Base-by-base conservation (phyloP, 2,329 filamentous ascomycete species). In the Elsinoe fawcettii region DNA sequence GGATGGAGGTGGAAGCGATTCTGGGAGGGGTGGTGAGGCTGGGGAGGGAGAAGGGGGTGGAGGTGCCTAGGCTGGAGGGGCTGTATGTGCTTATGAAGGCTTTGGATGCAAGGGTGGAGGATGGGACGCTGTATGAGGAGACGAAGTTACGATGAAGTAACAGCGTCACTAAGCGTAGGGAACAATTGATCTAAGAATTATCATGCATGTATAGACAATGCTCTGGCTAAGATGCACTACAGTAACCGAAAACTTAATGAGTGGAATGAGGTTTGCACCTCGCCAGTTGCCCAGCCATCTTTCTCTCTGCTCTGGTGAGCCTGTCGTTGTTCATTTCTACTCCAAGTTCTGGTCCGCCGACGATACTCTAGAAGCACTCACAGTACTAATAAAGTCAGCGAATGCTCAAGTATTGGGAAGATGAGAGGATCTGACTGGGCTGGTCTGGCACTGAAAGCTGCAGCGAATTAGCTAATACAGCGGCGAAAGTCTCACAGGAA, bases 1-100 rank as follows among this genome's bases (percentile, higher is more conserved):
- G 67, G 5, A 75, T 77, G 66, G 77, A 79, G 62, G 73, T 78
- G 2, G 77, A 79, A 59, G 76, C 76, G 0, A 78, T 80, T 54
- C 60, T 79, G 6, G 77, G 77, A 1, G 77, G 77, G 60, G 64
- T 71, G 0, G 67, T 79, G 4, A 66, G 70, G 44, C 63, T 76
- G 58, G 77, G 70, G 1, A 67, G 68, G 61, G 64, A 67, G 37
- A 68, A 72, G 54, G 71, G 68, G 0, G 69, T 79, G 1, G 47
- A 63, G 1, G 74, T 73, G 55, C 71, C 73, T 5, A 69, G 72
- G 56, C 59, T 79, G 57, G 70, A 74, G 57, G 70, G 71, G 23
- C 61, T 79, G 3, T 79, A 79, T 66, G 67, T 72, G 4, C 62
- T 80, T 36, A 63, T 69, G 1, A 77, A 74, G 57, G 75, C 70